Evolutionary conservation across 257 asterid genomes (phyloP), one percentile per base, ranked within the genome.

Genomic region (Thymus quinquecostatus): DNA sequence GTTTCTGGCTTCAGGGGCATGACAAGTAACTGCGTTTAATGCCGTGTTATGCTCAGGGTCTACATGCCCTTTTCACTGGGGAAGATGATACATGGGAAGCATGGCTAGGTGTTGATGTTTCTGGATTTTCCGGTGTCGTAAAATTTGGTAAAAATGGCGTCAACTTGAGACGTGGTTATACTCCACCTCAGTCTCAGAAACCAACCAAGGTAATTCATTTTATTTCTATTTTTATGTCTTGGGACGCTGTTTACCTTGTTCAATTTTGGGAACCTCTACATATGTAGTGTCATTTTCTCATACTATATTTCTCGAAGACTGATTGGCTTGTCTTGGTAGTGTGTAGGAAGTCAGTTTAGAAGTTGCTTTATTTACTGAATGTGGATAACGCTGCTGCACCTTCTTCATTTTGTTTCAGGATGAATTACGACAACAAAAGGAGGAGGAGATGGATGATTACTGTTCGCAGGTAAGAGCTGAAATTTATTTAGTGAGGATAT

Each of bases 11-110:
- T 74, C 76, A 71, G 64, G 66, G 76, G 71, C 69, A 33, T 64
- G 65, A 67, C 58, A 63, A 41, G 62, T 43, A 55, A 69, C 41
- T 69, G 36, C 47, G 14, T 32, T 41, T 64, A 55, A 45, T 41
- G 58, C 48, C 61, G 38, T 61, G 6, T 58, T 59, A 43, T 55
- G 41, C 48, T 60, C 61, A 92, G 98, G 97, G 98, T 71, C 57
- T 95, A 73, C 88, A 89, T 85, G 97, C 97, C 45, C 96, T 94
- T 71, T 95, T 91, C 75, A 88, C 89, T 21, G 98, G 99, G 71
- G 99, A 91, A 85, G 98, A 95, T 79, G 91, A 87, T 76, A 88
- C 98, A 64, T 95, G 99, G 98, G 98, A 95, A 82, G 99, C 97
- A 70, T 91, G 98, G 98, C 81, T 95, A 71, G 85, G 63, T 86